phyloP scores from a whole-genome alignment of 768 basidiomycete species.

The Suillus hirtellus region DNA sequence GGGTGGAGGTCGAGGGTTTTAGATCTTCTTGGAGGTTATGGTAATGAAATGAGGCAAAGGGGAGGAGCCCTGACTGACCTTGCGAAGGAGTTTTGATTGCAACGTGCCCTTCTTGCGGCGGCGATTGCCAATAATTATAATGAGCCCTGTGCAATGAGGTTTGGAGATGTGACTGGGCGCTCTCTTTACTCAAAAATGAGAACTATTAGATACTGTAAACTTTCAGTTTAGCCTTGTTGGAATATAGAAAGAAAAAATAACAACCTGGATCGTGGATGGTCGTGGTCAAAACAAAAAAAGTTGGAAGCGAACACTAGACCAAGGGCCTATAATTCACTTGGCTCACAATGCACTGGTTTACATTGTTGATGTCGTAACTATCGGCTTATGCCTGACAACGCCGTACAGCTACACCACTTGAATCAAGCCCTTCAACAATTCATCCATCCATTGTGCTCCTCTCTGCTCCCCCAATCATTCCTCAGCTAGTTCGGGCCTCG shows the following conservation, averaged over 20 bases:
- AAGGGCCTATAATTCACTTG: conserved; percentile 2
- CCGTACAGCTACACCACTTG: not conserved
- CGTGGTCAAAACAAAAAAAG: conserved; percentile 17
- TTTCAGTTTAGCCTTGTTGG: conserved; percentile 11
- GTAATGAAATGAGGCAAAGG: conserved; percentile 58
- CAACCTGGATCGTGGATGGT: conserved; percentile 17
- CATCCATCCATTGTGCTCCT: not conserved
- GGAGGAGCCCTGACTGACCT: conserved; percentile 45
- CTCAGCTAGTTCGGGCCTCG: not conserved
- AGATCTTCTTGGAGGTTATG: conserved; percentile 31
- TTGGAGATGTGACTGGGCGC: conserved; percentile 21
- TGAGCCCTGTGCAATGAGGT: conserved; percentile 21
- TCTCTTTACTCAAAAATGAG: conserved; percentile 21
- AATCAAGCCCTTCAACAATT: not conserved
- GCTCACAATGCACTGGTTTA: conserved; percentile 32
- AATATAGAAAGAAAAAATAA: conserved; percentile 11
- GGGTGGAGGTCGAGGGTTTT: conserved; percentile 41
- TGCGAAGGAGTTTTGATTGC: conserved; percentile 69
- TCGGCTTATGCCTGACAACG: conserved; percentile 12
- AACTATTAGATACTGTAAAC: conserved; percentile 19
- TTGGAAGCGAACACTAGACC: conserved; percentile 5
- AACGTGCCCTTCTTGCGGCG: conserved; percentile 71
- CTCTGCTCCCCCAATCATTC: not conserved
- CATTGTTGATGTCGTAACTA: conserved; percentile 33
- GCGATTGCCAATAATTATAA: conserved; percentile 48